Conservation (phyloP, 139 green algal species). For the Chlorella sp. region DNA sequence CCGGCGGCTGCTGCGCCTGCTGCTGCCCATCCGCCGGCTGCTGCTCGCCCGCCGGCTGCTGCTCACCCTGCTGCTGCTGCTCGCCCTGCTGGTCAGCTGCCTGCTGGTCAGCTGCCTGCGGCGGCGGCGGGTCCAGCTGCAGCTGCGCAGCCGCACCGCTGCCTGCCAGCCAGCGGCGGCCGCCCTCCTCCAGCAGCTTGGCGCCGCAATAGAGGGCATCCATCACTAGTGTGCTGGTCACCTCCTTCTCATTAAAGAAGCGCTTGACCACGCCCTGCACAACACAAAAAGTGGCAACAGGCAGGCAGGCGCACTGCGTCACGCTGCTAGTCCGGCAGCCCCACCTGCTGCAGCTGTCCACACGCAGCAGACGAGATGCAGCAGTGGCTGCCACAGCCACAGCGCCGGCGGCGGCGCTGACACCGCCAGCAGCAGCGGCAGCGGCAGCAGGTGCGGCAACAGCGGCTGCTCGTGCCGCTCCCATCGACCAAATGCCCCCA, state of each 20-base stretch:
- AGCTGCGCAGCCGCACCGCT: not conserved
- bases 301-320: too few relatives aligned
- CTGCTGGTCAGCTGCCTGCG: not conserved
- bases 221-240: slow-evolving; percentile 98
- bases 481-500: not conserved
- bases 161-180: slow-evolving; percentile 26
- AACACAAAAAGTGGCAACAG: not conserved
- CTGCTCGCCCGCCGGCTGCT: not conserved
- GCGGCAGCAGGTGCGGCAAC: too few relatives aligned
- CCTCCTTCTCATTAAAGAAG: slow-evolving; percentile 99
- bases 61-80: not conserved
- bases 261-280: slow-evolving; percentile 89
- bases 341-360: too few relatives aligned
- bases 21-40: not conserved
- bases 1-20: not conserved
- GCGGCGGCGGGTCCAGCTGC: not conserved
- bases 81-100: not conserved
- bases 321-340: too few relatives aligned
- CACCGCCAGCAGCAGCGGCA: not conserved
- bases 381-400: too few relatives aligned
- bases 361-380: too few relatives aligned
- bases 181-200: slow-evolving; percentile 83
- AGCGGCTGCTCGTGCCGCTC: too few relatives aligned
- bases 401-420: too few relatives aligned
- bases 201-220: slow-evolving; percentile 93